A percentile compares a stretch with the other conserved stretches of the same genome.
Conservation (phyloP, 441 rosid species). For the Raphanus hybrid region DNA sequence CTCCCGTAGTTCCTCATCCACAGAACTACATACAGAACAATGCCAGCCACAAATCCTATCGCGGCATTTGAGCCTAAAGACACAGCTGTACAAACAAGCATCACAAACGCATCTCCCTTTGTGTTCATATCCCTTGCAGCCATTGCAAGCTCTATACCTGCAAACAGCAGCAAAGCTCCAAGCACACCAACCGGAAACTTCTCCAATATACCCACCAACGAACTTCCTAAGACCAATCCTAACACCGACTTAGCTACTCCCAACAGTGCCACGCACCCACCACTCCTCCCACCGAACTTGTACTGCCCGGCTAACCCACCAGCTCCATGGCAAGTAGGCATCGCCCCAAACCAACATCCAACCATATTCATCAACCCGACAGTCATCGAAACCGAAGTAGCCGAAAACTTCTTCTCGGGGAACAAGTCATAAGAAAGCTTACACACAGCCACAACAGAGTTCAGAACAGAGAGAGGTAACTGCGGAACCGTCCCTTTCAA, state of each 20-base stretch:
- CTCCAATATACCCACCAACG: slow-evolving; percentile 60
- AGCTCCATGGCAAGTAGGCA: slow-evolving; percentile 90
- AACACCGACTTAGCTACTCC: slow-evolving; percentile 63
- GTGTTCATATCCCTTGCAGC: slow-evolving; percentile 81
- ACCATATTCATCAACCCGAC: slow-evolving; percentile 80
- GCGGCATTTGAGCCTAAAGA: slow-evolving; percentile 78
- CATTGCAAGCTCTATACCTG: slow-evolving; percentile 87
- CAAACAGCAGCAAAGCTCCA: slow-evolving; percentile 69
- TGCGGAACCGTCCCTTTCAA: slow-evolving; percentile 75
- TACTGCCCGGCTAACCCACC: slow-evolving; percentile 91
- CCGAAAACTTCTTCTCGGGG: slow-evolving; percentile 68
- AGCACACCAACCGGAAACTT: slow-evolving; percentile 81
- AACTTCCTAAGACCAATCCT: slow-evolving; percentile 78
- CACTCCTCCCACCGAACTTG: slow-evolving; percentile 88
- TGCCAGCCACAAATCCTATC: slow-evolving; percentile 72
- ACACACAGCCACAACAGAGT: slow-evolving; percentile 81
- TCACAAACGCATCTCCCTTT: slow-evolving; percentile 72
- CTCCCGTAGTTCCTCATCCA: slow-evolving; percentile 48
- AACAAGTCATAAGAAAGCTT: slow-evolving; percentile 74
- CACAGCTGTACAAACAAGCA: slow-evolving; percentile 69
- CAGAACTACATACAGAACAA: slow-evolving; percentile 53
- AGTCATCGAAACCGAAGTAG: slow-evolving; percentile 61
- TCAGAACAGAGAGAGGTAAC: slow-evolving; percentile 72
- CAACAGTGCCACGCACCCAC: slow-evolving; percentile 71
- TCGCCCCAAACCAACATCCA: slow-evolving; percentile 90